Percentiles rank a stretch among this genome's conserved stretches.
Evolutionary conservation across 2,329 filamentous ascomycete species (phyloP).

Genomic region (Zasmidium angulare): DNA sequence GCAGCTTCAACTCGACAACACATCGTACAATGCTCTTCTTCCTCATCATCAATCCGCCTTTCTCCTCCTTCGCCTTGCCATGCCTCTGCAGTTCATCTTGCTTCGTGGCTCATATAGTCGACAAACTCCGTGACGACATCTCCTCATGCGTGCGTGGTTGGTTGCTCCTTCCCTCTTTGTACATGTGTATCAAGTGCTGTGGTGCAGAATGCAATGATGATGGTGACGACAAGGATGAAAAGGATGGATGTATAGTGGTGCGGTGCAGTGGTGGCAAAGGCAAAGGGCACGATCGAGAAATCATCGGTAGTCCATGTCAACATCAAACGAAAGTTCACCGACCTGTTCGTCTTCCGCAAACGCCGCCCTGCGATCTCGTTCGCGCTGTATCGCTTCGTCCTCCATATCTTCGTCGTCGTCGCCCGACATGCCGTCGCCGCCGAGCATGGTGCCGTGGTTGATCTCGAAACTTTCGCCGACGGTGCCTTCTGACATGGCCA

Average conservation of each 20-base stretch:
- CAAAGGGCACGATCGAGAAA: constrained; percentile 13
- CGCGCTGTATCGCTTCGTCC: constrained; percentile 43
- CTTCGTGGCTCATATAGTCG: constrained; percentile 9
- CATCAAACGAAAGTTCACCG: constrained; percentile 64
- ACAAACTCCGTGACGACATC: constrained; percentile 8
- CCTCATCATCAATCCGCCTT: not conserved
- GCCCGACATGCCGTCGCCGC: constrained; percentile 92
- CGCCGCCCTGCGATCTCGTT: constrained; percentile 35
- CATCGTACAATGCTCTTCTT: not conserved
- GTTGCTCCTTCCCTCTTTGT: not conserved
- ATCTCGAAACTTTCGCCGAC: constrained; percentile 36
- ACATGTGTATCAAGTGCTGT: constrained; percentile 9
- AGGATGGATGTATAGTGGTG: not conserved
- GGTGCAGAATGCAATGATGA: constrained; percentile 1
- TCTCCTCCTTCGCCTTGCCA: not conserved
- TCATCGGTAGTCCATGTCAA: constrained; percentile 61
- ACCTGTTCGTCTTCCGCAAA: constrained; percentile 60
- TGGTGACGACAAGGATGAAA: not conserved
- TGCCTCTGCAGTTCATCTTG: not conserved
- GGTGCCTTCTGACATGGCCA: constrained; percentile 35
- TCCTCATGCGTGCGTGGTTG: not conserved
- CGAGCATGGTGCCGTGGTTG: constrained; percentile 49
- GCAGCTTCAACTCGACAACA: not conserved
- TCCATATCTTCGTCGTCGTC: constrained; percentile 95
- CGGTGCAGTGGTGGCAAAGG: constrained; percentile 12